Base-by-base conservation (phyloP, 805 yeast species). In the Tetrapisispora taiwanensis region DNA sequence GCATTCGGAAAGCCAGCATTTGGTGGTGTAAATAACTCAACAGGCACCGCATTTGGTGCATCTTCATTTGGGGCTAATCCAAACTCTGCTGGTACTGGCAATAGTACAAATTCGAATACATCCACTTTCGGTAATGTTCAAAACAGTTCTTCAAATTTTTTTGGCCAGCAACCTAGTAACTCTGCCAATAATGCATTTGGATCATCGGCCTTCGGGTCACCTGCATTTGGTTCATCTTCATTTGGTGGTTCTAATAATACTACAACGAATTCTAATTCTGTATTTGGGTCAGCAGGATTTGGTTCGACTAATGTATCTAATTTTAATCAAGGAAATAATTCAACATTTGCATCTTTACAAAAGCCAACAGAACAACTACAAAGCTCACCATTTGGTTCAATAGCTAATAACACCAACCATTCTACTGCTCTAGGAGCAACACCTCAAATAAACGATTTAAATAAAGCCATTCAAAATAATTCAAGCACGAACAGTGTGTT, bases 1-100 rank as follows among this genome's bases (percentile, higher is more conserved):
- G 50, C 55, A 17, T 48, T 54, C 47, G 63, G 60, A 14, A 43
- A 48, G 26, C 52, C 65, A 10, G 48, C 56, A 13, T 52, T 46
- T 42, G 39, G 49, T 19, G 41, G 49, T 18, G 44, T 10, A 2
- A 36, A n/a, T n/a, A 19, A 44, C 33, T 48, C 50, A 5, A 49
- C 50, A 33, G 52, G 53, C 4, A 13, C 36, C 39, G 49, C 52
- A 2, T 46, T 46, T 46, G 46, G 46, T 42, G 30, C 43, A 18
- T 18, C 44, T 13, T 38, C 47, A 31, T 47, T 50, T 43, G 47
- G 45, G 8, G 20, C 36, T 15, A 31, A 46, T 13, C 31, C 52
- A 45, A 52, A 13, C 17, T n/a, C 18, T 3, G 15, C 33, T 22
- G 26, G 26, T 6, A 28, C 30, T 17, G 24, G 22, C 13, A 18